Evolutionary conservation across 139 green algal genomes (phyloP), one percentile per base, ranked within the genome.

Genomic region (Nannochloris sp.): DNA sequence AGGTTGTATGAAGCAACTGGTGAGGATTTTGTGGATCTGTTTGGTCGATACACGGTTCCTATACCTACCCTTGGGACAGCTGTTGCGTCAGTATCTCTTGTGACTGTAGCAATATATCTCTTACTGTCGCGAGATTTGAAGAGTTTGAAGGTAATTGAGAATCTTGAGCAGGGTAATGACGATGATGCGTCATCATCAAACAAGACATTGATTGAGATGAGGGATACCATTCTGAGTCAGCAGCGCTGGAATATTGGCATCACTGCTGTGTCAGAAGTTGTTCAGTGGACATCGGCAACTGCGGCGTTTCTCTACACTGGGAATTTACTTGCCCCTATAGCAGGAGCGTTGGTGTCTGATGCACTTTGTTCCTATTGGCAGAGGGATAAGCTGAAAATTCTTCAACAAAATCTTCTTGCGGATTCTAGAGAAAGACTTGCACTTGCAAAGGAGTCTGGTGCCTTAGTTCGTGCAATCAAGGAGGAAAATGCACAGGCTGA

Each of bases 1-100:
- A 74, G 62, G 9, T 66, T 81, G 67, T 81, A 72, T 21, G 66
- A 70, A 44, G 73, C 75, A 43, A 67, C 67, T 3, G 67, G 61
- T 54, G 75, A 82, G 15, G 75, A 82, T 2, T 57, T 21, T 25
- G n/a, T 53, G 11, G 18, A 25, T 6, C 9, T 53, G 16, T 53
- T 21, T 19, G n/a, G n/a, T 53, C 6, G 18, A 25, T 49, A 27
- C 50, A 50, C 27, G 24, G 44, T 55, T 55, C 57, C 72, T 24
- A 21, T 53, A 19, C n/a, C 46, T 7, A 21, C 46, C 49, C 43
- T 75, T 23, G 56, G 70, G 3, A 57, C 66, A 15, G 8, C 49
- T 48, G 24, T 81, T 29, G 72, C 61, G 16, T 59, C 50, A 31
- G 1, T 29, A 58, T 36, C 23, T 7, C 23, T 29, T 1, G 50